Percentiles rank a stretch among this genome's conserved stretches.
phyloP scores from a whole-genome alignment of 805 yeast species.

The Lipomyces mesembrius region DNA sequence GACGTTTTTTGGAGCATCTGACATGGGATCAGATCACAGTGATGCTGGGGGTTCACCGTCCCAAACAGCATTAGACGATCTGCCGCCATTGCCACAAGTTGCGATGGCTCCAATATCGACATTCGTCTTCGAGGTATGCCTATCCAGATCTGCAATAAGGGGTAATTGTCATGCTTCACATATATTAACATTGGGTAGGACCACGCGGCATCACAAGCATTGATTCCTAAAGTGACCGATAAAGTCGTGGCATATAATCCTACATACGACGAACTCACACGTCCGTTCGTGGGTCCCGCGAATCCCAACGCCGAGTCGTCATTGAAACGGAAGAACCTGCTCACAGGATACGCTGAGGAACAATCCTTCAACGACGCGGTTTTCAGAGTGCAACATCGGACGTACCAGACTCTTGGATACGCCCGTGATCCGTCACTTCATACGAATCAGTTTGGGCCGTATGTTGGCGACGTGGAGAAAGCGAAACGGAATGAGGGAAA shows the following conservation, averaged over 20 bases:
- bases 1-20: not conserved
- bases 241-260: constrained; percentile 32
- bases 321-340: constrained; percentile 41
- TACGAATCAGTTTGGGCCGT: constrained; percentile 13
- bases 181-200: constrained; percentile 5
- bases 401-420: constrained; percentile 46
- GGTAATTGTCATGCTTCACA: not conserved
- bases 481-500: constrained; percentile 41
- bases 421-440: constrained; percentile 43
- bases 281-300: constrained; percentile 33
- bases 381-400: constrained; percentile 52
- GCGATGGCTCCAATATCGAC: constrained; percentile 29
- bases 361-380: constrained; percentile 50
- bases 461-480: constrained; percentile 37
- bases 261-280: constrained; percentile 34
- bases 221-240: constrained; percentile 34
- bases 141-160: not conserved
- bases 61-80: constrained; percentile 17
- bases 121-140: constrained; percentile 27
- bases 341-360: constrained; percentile 45
- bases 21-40: not conserved
- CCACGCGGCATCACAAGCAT: constrained; percentile 20
- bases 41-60: not conserved
- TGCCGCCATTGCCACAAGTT: constrained; percentile 30
- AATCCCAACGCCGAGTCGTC: constrained; percentile 31